Percentiles rank a stretch among this genome's conserved stretches.
Evolutionary conservation across 306 rosid genomes (phyloP).

Genomic region (Inga oerstediana): DNA sequence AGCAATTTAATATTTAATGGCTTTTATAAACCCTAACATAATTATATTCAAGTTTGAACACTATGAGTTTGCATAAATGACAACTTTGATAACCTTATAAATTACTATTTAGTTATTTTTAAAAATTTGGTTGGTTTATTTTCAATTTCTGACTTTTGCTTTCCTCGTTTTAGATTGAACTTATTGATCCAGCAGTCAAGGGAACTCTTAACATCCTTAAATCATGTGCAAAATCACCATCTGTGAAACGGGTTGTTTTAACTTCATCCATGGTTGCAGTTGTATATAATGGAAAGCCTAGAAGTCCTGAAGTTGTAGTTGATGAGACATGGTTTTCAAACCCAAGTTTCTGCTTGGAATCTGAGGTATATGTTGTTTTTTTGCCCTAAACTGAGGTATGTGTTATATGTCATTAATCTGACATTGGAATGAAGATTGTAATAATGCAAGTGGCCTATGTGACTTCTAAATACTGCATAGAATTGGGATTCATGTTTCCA

Average conservation of each 20-base stretch:
- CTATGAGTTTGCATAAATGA: neutral
- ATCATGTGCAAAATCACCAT: constrained; percentile 47
- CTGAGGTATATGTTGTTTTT: constrained; percentile 24
- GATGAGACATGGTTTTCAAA: constrained; percentile 33
- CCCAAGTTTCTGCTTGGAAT: constrained; percentile 35
- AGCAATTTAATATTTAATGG: neutral
- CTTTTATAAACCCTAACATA: neutral
- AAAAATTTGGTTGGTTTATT: neutral
- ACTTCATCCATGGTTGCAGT: constrained; percentile 22
- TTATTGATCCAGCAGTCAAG: constrained; percentile 50
- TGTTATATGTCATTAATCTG: neutral
- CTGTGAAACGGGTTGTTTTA: constrained; percentile 43
- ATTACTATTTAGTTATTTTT: neutral
- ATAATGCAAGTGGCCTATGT: neutral
- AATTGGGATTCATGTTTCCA: neutral
- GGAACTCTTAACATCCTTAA: constrained; percentile 54
- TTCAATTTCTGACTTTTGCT: constrained; percentile 12
- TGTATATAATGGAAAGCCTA: neutral
- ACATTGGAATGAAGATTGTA: constrained; percentile 6
- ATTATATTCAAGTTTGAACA: neutral
- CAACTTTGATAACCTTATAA: neutral
- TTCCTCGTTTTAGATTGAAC: constrained; percentile 23
- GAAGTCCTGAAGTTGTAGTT: constrained; percentile 2
- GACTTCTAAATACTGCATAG: neutral
- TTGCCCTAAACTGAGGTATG: too few relatives aligned